These are phyloP conservation scores for Choiromyces venosus DNA, from an alignment of 495 filamentous ascomycete species.

Conservation along the genomic window DNA sequence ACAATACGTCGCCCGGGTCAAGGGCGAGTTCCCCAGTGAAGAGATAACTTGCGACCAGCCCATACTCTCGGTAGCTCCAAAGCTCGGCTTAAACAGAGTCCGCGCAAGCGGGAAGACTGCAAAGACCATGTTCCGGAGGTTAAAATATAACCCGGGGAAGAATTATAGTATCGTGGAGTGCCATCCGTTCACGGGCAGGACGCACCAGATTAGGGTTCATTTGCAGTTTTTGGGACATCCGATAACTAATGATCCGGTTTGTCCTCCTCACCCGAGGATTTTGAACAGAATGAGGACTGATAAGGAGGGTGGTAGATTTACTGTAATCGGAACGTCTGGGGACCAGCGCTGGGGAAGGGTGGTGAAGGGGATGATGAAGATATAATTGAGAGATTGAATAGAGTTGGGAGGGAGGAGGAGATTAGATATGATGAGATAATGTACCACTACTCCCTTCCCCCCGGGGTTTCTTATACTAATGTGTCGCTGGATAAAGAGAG, in stretches of 20 bases:
- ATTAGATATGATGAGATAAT: conserved; percentile 91
- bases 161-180: conserved; percentile 92
- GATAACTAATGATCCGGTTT: conserved; percentile 78
- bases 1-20: conserved; percentile 88
- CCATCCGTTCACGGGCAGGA: conserved; percentile 84
- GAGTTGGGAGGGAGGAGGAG: conserved; percentile 91
- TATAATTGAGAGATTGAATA: conserved; percentile 72
- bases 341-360: conserved; percentile 64
- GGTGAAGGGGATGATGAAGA: conserved; percentile 73
- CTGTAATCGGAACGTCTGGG: conserved; percentile 87
- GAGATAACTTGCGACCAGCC: conserved; percentile 86
- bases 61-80: conserved; percentile 88
- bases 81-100: conserved; percentile 87
- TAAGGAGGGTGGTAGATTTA: conserved; percentile 56
- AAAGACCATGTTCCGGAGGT: conserved; percentile 78
- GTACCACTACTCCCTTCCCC: conserved; percentile 41
- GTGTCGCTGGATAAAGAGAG: conserved; percentile 8
- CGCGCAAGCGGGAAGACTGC: conserved; percentile 86
- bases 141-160: conserved; percentile 57
- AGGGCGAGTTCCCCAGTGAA: conserved; percentile 73
- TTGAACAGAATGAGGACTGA: background rate
- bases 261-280: background rate
- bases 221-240: conserved; percentile 91
- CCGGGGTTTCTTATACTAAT: background rate
- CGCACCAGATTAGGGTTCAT: conserved; percentile 92